Conservation (phyloP, 306 rosid species). For the Sicyos edulis region DNA sequence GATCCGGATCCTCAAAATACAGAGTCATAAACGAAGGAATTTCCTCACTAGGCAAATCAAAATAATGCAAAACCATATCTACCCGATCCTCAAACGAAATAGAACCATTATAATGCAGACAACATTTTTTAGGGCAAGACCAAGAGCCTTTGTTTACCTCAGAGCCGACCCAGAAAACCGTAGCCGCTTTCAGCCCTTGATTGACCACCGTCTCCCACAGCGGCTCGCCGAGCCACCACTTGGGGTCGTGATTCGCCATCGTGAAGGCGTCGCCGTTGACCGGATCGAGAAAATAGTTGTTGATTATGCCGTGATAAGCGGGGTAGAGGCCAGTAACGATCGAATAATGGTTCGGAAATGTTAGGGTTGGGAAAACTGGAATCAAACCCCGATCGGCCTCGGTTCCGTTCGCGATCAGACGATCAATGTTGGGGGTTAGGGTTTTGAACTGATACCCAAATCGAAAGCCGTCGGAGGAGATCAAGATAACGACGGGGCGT, state of each 20-base stretch:
- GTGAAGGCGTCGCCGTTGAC: slow-evolving; percentile 52
- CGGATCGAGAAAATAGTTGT: slow-evolving; percentile 76
- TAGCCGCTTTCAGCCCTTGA: slow-evolving; percentile 72
- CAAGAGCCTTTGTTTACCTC: slow-evolving; percentile 94
- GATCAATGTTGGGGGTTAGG: slow-evolving; percentile 51
- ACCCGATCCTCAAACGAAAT: slow-evolving; percentile 81
- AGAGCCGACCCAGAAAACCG: slow-evolving; percentile 93
- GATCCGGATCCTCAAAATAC: slow-evolving; percentile 98
- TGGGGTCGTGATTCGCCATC: slow-evolving; percentile 73
- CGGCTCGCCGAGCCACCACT: slow-evolving; percentile 99
- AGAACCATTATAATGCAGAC: slow-evolving; percentile 55
- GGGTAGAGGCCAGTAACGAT: slow-evolving; percentile 95
- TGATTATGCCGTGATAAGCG: slow-evolving; percentile 77
- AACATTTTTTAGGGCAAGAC: slow-evolving; percentile 52
- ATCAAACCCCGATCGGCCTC: slow-evolving; percentile 83
- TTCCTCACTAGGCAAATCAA: slow-evolving; percentile 64
- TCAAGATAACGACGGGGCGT: slow-evolving; percentile 53
- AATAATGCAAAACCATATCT: slow-evolving; percentile 47
- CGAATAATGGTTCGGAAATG: slow-evolving; percentile 92
- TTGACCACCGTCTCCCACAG: slow-evolving; percentile 81
- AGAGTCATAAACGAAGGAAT: slow-evolving; percentile 82
- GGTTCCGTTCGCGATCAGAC: slow-evolving; percentile 74
- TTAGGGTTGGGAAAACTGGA: slow-evolving; percentile 80
- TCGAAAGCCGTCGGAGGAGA: slow-evolving; percentile 92
- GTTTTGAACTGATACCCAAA: slow-evolving; percentile 96